Base-by-base conservation (phyloP, 805 yeast species). In the Gaillardinia entomophila region DNA sequence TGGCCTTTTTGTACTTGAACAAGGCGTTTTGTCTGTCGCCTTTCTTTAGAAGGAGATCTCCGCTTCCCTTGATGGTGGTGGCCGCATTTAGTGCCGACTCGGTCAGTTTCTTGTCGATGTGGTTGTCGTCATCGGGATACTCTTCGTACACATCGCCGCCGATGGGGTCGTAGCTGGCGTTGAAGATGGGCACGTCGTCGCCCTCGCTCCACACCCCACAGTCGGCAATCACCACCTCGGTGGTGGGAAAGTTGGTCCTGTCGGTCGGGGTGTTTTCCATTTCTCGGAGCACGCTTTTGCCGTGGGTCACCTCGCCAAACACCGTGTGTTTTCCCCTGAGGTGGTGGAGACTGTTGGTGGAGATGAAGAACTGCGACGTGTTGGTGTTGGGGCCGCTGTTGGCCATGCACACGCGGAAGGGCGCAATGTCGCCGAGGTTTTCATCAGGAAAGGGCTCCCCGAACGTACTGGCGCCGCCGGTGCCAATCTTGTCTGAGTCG, bases 131-230 rank as follows among this genome's bases (percentile, higher is more conserved):
- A 38, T 78, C 88, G 0, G 92, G 94, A 43, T 67, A 75, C 52
- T 83, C 92, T 55, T 83, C 92, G 45, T 69, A 84, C 0, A 73
- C 51, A 45, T 84, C 94, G 6, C 85, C 86, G 1, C 82, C 87
- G 6, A 77, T 62, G 0, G 59, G 48, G 37, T 73, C 74, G 43
- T 75, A 75, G 30, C 82, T 71, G 0, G 88, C 84, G 44, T 78
- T 77, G 44, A 47, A 73, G 2, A 79, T 65, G 0, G 90, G 90
- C 2, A 78, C 51, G 0, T 52, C 66, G 62, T 73, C 70, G 0
- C 53, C 53, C 6, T 65, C 68, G 5, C 55, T 41, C 89, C 90
- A 84, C 24, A 45, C 57, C 1, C 92, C 94, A 56, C 85, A 75
- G 26, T 71, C 69, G 2, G 45, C 56, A 12, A 84, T 77, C 2